Percentiles rank a stretch among this genome's conserved stretches.
These are phyloP conservation scores for Komagataella pseudopastoris DNA, from an alignment of 805 yeast species.

Conservation along the genomic window DNA sequence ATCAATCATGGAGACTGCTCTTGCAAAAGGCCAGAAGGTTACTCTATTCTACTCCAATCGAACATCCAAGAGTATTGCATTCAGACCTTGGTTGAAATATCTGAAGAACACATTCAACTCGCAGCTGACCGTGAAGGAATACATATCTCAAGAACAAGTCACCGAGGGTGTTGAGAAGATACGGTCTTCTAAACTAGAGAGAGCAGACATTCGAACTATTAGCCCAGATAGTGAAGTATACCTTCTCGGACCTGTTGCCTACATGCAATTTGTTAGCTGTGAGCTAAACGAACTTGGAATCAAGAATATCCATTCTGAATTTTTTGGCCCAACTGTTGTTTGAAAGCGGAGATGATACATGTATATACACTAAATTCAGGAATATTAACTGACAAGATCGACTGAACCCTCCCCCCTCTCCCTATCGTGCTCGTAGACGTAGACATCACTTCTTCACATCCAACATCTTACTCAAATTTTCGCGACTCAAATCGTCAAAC, in stretches of 20 bases:
- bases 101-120: constrained; percentile 7
- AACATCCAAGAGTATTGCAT: constrained; percentile 11
- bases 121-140: constrained; percentile 12
- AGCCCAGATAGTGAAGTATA: constrained; percentile 13
- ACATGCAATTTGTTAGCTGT: constrained; percentile 16
- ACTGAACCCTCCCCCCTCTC: neutral
- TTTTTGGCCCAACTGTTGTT: constrained; percentile 20
- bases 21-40: constrained; percentile 18
- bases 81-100: constrained; percentile 10
- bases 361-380: neutral
- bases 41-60: constrained; percentile 21
- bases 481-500: neutral
- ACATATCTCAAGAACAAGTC: constrained; percentile 7
- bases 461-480: neutral
- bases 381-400: neutral
- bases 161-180: constrained; percentile 1
- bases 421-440: no score
- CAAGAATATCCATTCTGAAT: constrained; percentile 13
- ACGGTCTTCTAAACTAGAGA: constrained; percentile 6
- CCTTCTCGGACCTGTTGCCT: constrained; percentile 21
- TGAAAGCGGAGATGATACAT: neutral
- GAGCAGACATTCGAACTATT: constrained; percentile 12
- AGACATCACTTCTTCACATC: neutral
- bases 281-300: constrained; percentile 11
- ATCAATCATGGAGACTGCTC: constrained; percentile 31